phyloP scores from a whole-genome alignment of 2,329 filamentous ascomycete species.

The Pseudocercospora macadamiae region DNA sequence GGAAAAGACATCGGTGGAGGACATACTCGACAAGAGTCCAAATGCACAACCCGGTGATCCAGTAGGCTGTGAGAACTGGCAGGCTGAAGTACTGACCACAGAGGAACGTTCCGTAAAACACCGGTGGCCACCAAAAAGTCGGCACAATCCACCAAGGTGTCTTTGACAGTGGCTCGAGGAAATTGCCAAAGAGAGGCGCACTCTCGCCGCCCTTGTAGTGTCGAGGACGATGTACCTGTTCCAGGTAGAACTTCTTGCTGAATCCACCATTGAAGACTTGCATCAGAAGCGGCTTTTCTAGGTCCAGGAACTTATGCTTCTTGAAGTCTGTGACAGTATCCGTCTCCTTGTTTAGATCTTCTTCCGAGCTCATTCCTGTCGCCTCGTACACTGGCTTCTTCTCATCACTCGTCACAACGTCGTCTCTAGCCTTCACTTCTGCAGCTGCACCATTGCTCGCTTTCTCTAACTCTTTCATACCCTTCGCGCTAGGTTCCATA shows the following conservation, averaged over 20 bases:
- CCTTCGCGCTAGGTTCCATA: slow-evolving; percentile 54
- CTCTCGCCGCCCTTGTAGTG: slow-evolving; percentile 94
- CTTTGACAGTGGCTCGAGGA: slow-evolving; percentile 94
- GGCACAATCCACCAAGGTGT: slow-evolving; percentile 95
- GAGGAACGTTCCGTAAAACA: slow-evolving; percentile 71
- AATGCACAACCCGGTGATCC: slow-evolving; percentile 69
- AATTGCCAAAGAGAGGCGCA: slow-evolving; percentile 94
- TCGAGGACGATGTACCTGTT: slow-evolving; percentile 92
- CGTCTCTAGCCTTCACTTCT: slow-evolving; percentile 41
- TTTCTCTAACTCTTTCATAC: slow-evolving; percentile 51
- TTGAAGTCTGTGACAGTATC: slow-evolving; percentile 77
- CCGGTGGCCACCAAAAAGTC: slow-evolving; percentile 77
- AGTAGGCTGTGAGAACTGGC: slow-evolving; percentile 61
- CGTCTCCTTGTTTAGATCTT: slow-evolving; percentile 85
- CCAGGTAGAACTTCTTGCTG: slow-evolving; percentile 91
- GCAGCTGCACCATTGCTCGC: slow-evolving; percentile 53
- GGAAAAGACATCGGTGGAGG: slow-evolving; percentile 89
- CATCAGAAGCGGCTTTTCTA: slow-evolving; percentile 79
- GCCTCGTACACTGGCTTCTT: slow-evolving; percentile 54
- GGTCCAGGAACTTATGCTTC: slow-evolving; percentile 90
- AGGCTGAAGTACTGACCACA: slow-evolving; percentile 63
- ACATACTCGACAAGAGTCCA: slow-evolving; percentile 92
- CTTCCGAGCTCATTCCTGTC: slow-evolving; percentile 87
- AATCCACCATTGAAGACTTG: slow-evolving; percentile 91
- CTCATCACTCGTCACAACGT: slow-evolving; percentile 37